Evolutionary conservation across 139 green algal genomes (phyloP).

Genomic region (Pycnococcus provasolii): DNA sequence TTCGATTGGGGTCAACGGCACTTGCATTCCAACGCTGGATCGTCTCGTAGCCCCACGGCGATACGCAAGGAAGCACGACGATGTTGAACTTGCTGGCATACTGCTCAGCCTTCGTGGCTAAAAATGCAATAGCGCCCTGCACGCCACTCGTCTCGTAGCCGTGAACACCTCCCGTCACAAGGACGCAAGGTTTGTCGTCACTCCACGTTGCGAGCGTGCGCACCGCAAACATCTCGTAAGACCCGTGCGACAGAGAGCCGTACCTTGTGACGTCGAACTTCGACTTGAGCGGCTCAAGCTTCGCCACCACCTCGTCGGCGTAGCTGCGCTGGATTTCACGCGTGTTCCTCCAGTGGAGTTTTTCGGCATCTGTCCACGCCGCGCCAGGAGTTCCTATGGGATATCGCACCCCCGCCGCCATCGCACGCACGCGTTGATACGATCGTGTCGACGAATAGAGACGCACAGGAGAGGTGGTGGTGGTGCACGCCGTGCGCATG

Average conservation of each 20-base stretch:
- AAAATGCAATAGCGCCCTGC: constrained; percentile 11
- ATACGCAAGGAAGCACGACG: constrained; percentile 10
- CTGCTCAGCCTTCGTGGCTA: neutral
- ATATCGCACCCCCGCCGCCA: neutral
- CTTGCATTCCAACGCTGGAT: constrained; percentile 13
- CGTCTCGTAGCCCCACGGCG: constrained; percentile 16
- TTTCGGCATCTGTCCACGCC: neutral
- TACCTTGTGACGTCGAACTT: constrained; percentile 10
- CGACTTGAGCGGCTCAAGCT: constrained; percentile 12
- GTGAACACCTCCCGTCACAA: constrained; percentile 18
- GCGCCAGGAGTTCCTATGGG: constrained; percentile 13
- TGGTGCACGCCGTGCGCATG: too few species aligned
- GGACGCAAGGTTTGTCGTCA: constrained; percentile 11
- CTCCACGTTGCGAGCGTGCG: neutral
- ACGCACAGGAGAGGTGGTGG: too few species aligned
- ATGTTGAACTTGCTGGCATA: constrained; percentile 11
- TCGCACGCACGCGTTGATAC: too few species aligned
- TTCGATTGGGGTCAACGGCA: constrained; percentile 12
- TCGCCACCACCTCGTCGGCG: constrained; percentile 15
- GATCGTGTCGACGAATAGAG: too few species aligned
- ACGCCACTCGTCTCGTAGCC: constrained; percentile 19
- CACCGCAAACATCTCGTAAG: constrained; percentile 7
- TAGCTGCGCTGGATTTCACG: constrained; percentile 6
- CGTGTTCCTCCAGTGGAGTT: neutral
- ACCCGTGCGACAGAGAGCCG: constrained; percentile 6